Percentiles rank a stretch among this genome's conserved stretches.
Conservation (phyloP, 2,329 filamentous ascomycete genomes). For the Ustulina deusta region DNA sequence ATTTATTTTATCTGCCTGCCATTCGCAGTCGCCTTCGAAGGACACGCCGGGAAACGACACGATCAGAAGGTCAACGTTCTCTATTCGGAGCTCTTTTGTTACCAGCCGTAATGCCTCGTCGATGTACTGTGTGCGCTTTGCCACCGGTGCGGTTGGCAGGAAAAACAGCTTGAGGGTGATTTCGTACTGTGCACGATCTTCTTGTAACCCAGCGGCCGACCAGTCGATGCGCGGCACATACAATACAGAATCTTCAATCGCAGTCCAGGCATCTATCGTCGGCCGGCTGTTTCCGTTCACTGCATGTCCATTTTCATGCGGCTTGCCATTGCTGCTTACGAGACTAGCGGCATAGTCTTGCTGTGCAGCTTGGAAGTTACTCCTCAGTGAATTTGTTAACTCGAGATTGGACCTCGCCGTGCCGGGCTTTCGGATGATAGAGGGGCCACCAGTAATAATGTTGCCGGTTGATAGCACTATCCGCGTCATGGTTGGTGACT, state of each 20-base stretch:
- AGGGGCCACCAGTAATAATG: constrained; percentile 85
- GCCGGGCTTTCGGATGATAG: constrained; percentile 82
- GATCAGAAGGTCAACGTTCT: constrained; percentile 86
- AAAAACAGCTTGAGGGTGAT: constrained; percentile 97
- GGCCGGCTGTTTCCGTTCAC: constrained; percentile 48
- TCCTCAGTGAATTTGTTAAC: constrained; percentile 86
- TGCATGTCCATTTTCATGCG: constrained; percentile 50
- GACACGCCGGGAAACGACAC: constrained; percentile 93
- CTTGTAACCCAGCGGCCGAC: constrained; percentile 75
- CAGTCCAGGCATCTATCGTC: constrained; percentile 73
- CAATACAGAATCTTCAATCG: constrained; percentile 68
- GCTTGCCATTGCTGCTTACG: constrained; percentile 44
- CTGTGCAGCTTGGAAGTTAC: constrained; percentile 82
- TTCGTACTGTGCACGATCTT: constrained; percentile 88
- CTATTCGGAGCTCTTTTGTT: constrained; percentile 79
- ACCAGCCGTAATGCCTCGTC: constrained; percentile 84
- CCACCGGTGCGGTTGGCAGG: constrained; percentile 75
- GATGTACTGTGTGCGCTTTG: constrained; percentile 76
- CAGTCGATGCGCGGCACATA: constrained; percentile 85
- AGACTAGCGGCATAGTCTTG: constrained; percentile 63
- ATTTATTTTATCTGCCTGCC: constrained; percentile 74
- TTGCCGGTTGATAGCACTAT: constrained; percentile 63
- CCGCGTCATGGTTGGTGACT: constrained; percentile 44
- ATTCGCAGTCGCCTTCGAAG: constrained; percentile 93
- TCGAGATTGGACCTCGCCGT: constrained; percentile 91